Evolutionary conservation across 768 basidiomycete species (phyloP), one percentile per base, ranked within the genome.

Genomic region (Auricularia auricula-judae): DNA sequence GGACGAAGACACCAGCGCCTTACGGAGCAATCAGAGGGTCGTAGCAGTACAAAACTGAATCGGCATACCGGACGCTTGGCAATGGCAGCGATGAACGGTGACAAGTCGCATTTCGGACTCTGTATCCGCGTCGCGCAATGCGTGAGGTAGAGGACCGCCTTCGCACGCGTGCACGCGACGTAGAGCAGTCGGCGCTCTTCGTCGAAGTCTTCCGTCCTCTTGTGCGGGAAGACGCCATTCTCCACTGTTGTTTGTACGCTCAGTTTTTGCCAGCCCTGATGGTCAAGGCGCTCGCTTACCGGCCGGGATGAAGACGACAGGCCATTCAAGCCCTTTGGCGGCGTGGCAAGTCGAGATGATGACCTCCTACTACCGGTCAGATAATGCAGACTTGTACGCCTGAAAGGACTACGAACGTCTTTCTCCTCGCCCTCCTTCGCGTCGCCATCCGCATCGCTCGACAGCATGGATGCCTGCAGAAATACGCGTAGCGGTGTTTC

Each of bases 321-420:
- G 91, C 91, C 92, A 96, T 73, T 96, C 93, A 7, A 94, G 76
- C 0, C 93, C 92, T 72, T 96, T 96, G 0, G 92, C 91, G 39
- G 91, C 84, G 75, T 96, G 93, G 63, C 92, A 91, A 0, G 93
- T 95, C 1, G 87, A 81, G 54, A 94, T 84, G 1, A 86, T 88
- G 5, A 94, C 91, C 81, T 87, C 90, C 88, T 91, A 36, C 62
- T 16, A 47, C 23, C 23, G 64, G 39, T 62, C 21, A 63, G 21
- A 11, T 18, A 34, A 56, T 21, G 56, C 36, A 53, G 56, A 64
- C 21, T 54, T n/a, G 3, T 5, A 61, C 35, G 61, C 61, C 34
- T 11, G 23, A 21, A 56, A 42, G 61, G 34, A n/a, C 29, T 16
- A 73, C 74, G 51, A 29, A 81, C 83, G 68, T 80, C 78, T 64